Evolutionary conservation across 306 rosid species (phyloP).

Genomic region (Vicia villosa): DNA sequence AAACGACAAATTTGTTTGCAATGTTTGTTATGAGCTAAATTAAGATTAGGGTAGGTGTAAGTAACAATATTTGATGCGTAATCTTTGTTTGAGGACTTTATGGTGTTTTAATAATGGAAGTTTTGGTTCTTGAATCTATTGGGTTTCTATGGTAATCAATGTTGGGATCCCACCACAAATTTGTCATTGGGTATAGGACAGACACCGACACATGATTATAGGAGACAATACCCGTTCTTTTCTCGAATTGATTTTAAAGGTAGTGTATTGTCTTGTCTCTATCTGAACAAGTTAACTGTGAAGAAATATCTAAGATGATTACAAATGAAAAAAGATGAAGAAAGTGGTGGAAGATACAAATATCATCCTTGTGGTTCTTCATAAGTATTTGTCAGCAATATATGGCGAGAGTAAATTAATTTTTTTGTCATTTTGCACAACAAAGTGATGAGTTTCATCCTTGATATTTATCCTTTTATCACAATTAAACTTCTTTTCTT

Average conservation of each 20-base stretch:
- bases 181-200: conserved; percentile 39
- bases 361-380: too few relatives aligned
- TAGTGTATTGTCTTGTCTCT: background rate
- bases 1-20: background rate
- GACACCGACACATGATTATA: conserved; percentile 46
- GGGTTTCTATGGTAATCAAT: conserved; percentile 27
- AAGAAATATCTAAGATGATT: conserved; percentile 20
- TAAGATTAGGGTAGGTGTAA: conserved; percentile 8
- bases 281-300: background rate
- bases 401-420: conserved; percentile 15
- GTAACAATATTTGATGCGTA: conserved; percentile 36
- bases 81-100: conserved; percentile 9
- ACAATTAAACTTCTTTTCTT: too few relatives aligned
- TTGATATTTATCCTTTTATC: too few relatives aligned
- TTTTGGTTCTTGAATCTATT: conserved; percentile 32
- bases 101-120: conserved; percentile 33
- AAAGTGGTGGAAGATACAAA: background rate
- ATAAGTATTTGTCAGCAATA: background rate
- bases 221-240: conserved; percentile 48
- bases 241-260: conserved; percentile 33
- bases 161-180: conserved; percentile 41
- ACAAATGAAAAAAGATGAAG: conserved; percentile 2
- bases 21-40: background rate
- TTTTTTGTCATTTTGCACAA: background rate
- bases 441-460: background rate